Conservation (phyloP, 306 rosid species). For the Phaseolus lunatus region DNA sequence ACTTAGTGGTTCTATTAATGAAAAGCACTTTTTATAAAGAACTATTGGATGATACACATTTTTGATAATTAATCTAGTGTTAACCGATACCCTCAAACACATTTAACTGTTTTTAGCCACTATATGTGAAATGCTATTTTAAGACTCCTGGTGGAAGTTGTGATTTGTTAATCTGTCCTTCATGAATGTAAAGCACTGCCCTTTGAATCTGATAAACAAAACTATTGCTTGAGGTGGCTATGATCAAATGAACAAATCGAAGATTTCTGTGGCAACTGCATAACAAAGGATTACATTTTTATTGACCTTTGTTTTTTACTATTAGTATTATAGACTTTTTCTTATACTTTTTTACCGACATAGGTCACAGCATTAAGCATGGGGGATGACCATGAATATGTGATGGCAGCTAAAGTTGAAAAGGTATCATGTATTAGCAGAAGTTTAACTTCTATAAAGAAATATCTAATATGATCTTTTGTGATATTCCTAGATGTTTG, state of each 20-base stretch:
- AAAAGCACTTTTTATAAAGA: too few species aligned
- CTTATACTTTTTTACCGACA: slow-evolving; percentile 40
- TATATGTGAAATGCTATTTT: not conserved
- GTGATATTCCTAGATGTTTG: slow-evolving; percentile 67
- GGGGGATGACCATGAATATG: slow-evolving; percentile 89
- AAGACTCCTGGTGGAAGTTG: not conserved
- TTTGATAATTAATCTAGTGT: not conserved
- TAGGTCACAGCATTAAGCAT: slow-evolving; percentile 85
- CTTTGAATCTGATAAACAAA: slow-evolving; percentile 32
- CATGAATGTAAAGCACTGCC: slow-evolving; percentile 7
- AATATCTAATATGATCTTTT: slow-evolving; percentile 34
- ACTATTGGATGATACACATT: not conserved
- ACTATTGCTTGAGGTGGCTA: slow-evolving; percentile 19
- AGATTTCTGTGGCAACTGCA: slow-evolving; percentile 17
- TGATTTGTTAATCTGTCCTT: slow-evolving; percentile 3
- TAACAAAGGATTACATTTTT: slow-evolving; percentile 16
- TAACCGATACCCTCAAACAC: not conserved
- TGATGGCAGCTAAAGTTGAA: slow-evolving; percentile 87
- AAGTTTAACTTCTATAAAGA: not conserved
- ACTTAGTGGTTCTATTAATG: too few species aligned
- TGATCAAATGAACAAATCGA: slow-evolving; percentile 27
- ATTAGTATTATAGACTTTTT: slow-evolving; percentile 27
- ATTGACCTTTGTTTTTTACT: slow-evolving; percentile 26
- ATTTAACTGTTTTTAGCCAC: not conserved
- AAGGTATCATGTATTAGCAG: slow-evolving; percentile 57